Conservation (phyloP, 805 yeast genomes). For the Peterozyma toletana region DNA sequence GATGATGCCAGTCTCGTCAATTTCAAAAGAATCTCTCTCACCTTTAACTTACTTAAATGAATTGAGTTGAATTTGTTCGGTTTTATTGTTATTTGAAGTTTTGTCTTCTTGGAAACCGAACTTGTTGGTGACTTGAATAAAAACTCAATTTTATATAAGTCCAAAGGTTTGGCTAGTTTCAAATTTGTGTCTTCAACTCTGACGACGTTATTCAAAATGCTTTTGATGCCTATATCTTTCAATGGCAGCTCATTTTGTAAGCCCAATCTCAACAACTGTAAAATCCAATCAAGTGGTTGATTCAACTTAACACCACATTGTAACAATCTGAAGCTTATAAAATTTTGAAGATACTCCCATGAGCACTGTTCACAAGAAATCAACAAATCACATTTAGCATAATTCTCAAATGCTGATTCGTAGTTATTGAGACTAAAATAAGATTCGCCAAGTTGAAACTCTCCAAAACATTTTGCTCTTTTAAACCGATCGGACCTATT, state of each 20-base stretch:
- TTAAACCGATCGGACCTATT: conserved; percentile 26
- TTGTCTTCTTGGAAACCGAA: too few species aligned
- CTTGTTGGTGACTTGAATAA: too few species aligned
- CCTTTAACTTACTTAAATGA: conserved; percentile 10
- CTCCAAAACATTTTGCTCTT: conserved; percentile 33
- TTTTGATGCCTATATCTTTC: conserved; percentile 9
- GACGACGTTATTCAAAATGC: too few species aligned
- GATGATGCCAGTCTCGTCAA: conserved; percentile 11
- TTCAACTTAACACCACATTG: too few species aligned
- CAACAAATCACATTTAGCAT: conserved; percentile 10
- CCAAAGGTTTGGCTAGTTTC: too few species aligned
- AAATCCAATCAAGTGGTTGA: too few species aligned
- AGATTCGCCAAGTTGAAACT: conserved; percentile 46
- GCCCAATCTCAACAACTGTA: conserved; percentile 17
- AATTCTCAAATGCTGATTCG: conserved; percentile 34
- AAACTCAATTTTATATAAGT: too few species aligned
- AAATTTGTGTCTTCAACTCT: too few species aligned
- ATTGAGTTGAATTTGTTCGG: too few species aligned
- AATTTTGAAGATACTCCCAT: conserved; percentile 23
- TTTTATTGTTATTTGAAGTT: too few species aligned
- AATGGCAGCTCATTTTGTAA: conserved; percentile 25
- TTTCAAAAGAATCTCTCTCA: conserved; percentile 13
- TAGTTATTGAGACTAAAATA: conserved; percentile 24
- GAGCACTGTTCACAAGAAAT: conserved; percentile 1
- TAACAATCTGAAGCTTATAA: too few species aligned